These are phyloP conservation scores for Moricandia arvensis DNA, from an alignment of 345 rosid genomes.

Conservation along the genomic window DNA sequence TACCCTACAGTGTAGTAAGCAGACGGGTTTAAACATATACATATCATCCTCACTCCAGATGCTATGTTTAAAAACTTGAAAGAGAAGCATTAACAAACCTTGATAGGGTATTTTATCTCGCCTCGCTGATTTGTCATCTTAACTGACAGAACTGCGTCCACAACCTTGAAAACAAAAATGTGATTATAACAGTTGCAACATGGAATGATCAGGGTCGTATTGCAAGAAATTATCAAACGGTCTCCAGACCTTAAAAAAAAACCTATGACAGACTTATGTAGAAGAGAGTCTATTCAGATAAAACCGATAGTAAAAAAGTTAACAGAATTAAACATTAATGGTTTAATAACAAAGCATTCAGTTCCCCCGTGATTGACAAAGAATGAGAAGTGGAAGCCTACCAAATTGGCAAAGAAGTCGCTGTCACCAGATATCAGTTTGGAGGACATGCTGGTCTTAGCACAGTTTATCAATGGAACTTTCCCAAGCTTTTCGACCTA, in stretches of 20 bases:
- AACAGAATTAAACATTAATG: neutral
- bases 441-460: constrained; percentile 98
- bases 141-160: constrained; percentile 78
- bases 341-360: neutral
- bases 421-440: constrained; percentile 89
- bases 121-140: constrained; percentile 91
- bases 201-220: neutral
- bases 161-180: constrained; percentile 51
- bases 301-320: neutral
- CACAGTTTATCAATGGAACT: constrained; percentile 85
- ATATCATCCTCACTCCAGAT: neutral
- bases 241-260: neutral
- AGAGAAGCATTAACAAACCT: constrained; percentile 47
- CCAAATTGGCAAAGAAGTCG: constrained; percentile 93
- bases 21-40: neutral
- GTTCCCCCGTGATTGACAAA: constrained; percentile 2
- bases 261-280: neutral
- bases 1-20: constrained; percentile 50
- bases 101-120: constrained; percentile 89
- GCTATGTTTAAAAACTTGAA: neutral
- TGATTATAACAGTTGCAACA: neutral
- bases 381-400: constrained; percentile 33
- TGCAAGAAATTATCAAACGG: neutral
- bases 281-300: neutral
- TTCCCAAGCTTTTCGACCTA: constrained; percentile 97